Evolutionary conservation across 129 eudicot genomes (phyloP).

Genomic region (Flaveria bidentis): DNA sequence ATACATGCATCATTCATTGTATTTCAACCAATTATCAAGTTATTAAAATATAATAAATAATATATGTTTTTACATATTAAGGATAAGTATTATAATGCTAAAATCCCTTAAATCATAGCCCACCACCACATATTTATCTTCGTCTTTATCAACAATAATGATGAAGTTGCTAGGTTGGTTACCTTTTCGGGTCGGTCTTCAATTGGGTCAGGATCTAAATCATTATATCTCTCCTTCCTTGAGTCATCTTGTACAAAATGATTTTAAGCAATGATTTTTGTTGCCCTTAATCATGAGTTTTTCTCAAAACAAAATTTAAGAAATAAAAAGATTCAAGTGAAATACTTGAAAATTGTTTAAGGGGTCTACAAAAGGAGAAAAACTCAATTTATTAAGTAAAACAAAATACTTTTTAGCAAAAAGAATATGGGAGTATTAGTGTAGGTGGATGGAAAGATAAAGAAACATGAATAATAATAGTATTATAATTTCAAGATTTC

Average conservation of each 20-base stretch:
- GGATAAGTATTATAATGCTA: too few species aligned
- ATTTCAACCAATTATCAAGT: neutral
- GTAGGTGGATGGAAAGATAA: conserved; percentile 40
- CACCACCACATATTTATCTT: conserved; percentile 36
- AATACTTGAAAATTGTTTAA: conserved; percentile 23
- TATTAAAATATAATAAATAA: neutral
- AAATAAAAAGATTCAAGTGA: conserved; percentile 15
- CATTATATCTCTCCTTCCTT: conserved; percentile 30
- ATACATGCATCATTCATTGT: neutral
- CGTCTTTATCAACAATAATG: conserved; percentile 36
- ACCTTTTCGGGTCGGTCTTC: conserved; percentile 41
- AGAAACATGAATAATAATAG: conserved; percentile 20
- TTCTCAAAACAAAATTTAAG: conserved; percentile 19
- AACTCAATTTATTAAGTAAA: conserved; percentile 3
- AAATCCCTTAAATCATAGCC: conserved; percentile 13
- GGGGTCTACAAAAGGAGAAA: conserved; percentile 27
- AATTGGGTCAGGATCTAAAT: conserved; percentile 26
- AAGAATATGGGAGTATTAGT: conserved; percentile 17
- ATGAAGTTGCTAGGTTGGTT: conserved; percentile 41
- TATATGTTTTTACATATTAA: neutral
- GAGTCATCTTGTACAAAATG: conserved; percentile 34
- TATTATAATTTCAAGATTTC: conserved; percentile 11
- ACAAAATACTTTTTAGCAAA: conserved; percentile 27
- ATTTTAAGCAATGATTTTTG: conserved; percentile 35
- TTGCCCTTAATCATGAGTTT: conserved; percentile 30